Percentiles rank a stretch among this genome's conserved stretches.
Evolutionary conservation across 805 yeast species (phyloP).

Genomic region (Starmerella apis): DNA sequence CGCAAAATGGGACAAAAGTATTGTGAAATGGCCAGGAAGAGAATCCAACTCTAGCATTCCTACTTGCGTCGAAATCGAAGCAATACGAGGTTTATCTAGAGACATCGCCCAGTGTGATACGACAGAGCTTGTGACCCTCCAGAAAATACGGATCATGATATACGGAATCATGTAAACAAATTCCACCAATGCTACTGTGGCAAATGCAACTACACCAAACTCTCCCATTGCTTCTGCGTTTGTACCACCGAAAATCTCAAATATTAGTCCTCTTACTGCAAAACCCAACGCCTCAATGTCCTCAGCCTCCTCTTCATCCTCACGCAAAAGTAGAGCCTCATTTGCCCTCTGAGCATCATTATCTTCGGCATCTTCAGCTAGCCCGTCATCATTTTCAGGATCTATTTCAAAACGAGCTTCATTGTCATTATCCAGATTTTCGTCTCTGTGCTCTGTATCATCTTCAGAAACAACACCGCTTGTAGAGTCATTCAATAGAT

Average conservation of each 20-base stretch:
- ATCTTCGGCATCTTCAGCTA: background rate
- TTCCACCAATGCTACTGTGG: conserved; percentile 1
- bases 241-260: conserved; percentile 6
- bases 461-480: background rate
- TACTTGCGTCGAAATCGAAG: background rate
- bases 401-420: background rate
- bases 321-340: background rate
- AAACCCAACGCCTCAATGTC: conserved; percentile 8
- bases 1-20: background rate
- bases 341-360: background rate
- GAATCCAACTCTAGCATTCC: background rate
- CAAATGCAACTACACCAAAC: conserved; percentile 1
- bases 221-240: conserved; percentile 3
- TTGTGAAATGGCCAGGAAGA: background rate
- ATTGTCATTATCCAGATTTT: background rate
- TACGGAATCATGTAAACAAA: conserved; percentile 1
- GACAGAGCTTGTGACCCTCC: background rate
- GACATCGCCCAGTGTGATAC: background rate
- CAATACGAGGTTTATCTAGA: background rate
- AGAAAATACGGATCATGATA: background rate
- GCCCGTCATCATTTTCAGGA: background rate
- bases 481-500: too few relatives aligned
- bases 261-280: background rate
- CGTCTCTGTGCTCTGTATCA: background rate
- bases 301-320: conserved; percentile 10